These are phyloP conservation scores for Penicillium ochrochloron DNA, from an alignment of 495 filamentous ascomycete species.

Conservation along the genomic window DNA sequence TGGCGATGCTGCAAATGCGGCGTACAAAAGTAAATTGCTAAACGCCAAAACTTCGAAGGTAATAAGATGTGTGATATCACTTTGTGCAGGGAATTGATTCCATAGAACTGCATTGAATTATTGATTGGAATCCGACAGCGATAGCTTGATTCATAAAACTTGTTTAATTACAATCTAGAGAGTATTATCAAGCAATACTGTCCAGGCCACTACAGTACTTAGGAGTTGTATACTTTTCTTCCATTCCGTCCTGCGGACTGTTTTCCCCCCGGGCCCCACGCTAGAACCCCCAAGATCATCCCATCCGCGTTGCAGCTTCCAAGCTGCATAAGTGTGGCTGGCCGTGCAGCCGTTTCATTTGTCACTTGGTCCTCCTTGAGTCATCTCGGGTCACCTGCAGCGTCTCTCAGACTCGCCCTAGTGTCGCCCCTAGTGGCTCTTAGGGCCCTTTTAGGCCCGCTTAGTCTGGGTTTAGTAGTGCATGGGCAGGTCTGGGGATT, in stretches of 20 bases:
- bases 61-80: background rate
- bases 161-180: background rate
- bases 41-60: background rate
- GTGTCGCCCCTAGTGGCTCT: slow-evolving; percentile 18
- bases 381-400: slow-evolving; percentile 40
- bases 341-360: slow-evolving; percentile 29
- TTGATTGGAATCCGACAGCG: background rate
- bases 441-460: background rate
- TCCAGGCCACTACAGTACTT: background rate
- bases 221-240: too few relatives aligned
- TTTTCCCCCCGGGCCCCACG: background rate
- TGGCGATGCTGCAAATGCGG: slow-evolving; percentile 1
- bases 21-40: slow-evolving; percentile 2
- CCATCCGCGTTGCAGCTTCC: slow-evolving; percentile 6
- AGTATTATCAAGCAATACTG: background rate
- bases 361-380: slow-evolving; percentile 27
- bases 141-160: background rate
- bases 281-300: slow-evolving; percentile 17
- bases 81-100: background rate
- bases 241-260: background rate
- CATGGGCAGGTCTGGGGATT: slow-evolving; percentile 33
- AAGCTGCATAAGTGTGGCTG: slow-evolving; percentile 19
- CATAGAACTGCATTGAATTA: background rate
- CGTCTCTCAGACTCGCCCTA: slow-evolving; percentile 30
- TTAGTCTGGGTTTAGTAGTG: slow-evolving; percentile 20